Evolutionary conservation across 2,329 filamentous ascomycete genomes (phyloP).

Genomic region (Kalmusia sp.): DNA sequence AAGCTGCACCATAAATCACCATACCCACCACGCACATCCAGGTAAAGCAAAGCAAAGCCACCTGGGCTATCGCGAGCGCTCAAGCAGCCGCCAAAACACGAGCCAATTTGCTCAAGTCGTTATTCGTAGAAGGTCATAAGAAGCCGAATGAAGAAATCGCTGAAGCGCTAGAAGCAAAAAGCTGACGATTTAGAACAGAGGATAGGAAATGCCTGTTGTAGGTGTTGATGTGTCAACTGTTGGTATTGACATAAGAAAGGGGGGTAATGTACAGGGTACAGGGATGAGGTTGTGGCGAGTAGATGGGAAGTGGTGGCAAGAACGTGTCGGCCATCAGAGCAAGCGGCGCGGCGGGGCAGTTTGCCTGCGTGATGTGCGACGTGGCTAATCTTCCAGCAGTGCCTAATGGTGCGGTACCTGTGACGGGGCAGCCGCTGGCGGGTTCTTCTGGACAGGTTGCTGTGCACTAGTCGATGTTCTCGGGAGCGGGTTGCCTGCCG

Average conservation of each 20-base stretch:
- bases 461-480: conserved; percentile 6
- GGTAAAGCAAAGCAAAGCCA: conserved; percentile 1
- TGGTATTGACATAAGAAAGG: conserved; percentile 13
- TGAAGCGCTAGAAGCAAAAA: not conserved
- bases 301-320: not conserved
- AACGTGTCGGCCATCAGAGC: not conserved
- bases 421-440: not conserved
- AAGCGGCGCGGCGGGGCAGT: not conserved
- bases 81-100: not conserved
- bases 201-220: not conserved
- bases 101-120: conserved; percentile 8
- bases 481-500: conserved; percentile 20
- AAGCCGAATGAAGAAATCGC: not conserved
- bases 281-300: not conserved
- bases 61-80: not conserved
- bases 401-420: not conserved
- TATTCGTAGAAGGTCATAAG: conserved; percentile 11
- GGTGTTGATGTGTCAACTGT: not conserved
- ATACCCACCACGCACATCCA: not conserved
- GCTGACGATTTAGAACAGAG: not conserved
- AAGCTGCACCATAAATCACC: too few relatives aligned
- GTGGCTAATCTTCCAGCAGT: not conserved
- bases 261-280: conserved; percentile 12
- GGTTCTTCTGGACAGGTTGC: conserved; percentile 1
- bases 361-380: not conserved